phyloP scores from a whole-genome alignment of 1,284 basidiomycete genomes.

The Cutaneotrichosporon mucoides region DNA sequence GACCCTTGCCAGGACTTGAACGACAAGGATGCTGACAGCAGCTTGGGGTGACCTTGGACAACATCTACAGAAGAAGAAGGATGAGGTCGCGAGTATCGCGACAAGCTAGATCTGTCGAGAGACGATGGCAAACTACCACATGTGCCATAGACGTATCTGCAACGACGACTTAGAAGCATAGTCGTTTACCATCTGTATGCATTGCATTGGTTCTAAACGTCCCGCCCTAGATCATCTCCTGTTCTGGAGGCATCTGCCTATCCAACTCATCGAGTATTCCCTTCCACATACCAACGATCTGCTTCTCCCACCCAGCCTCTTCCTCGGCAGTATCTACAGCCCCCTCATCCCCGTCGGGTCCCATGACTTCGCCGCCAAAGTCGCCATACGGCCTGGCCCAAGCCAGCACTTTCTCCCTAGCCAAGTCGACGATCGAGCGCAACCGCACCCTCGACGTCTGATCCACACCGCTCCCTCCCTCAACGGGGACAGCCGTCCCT shows the following conservation, averaged over 20 bases:
- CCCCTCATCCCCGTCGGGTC: constrained; percentile 13
- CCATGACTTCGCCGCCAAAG: constrained; percentile 23
- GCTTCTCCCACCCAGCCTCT: constrained; percentile 21
- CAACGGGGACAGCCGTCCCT: background rate
- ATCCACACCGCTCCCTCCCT: constrained; percentile 15
- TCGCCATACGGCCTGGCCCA: constrained; percentile 37
- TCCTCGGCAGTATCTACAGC: constrained; percentile 4
- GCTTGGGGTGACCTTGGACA: constrained; percentile 32
- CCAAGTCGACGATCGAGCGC: constrained; percentile 25
- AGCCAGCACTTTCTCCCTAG: constrained; percentile 25
- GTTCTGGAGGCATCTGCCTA: background rate
- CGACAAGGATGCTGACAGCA: background rate
- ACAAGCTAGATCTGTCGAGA: background rate
- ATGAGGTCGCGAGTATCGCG: constrained; percentile 7
- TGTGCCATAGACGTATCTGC: background rate
- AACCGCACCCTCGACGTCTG: constrained; percentile 31
- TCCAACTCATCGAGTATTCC: constrained; percentile 19
- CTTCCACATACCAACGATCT: constrained; percentile 22
- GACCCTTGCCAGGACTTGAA: no score
- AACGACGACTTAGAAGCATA: background rate
- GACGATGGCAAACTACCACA: background rate
- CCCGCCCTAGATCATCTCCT: background rate
- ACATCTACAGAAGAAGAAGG: constrained; percentile 22
- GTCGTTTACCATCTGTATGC: constrained; percentile 9
- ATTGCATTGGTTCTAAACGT: background rate